Base-by-base conservation (phyloP, 345 rosid genomes). In the Turritis glabra region DNA sequence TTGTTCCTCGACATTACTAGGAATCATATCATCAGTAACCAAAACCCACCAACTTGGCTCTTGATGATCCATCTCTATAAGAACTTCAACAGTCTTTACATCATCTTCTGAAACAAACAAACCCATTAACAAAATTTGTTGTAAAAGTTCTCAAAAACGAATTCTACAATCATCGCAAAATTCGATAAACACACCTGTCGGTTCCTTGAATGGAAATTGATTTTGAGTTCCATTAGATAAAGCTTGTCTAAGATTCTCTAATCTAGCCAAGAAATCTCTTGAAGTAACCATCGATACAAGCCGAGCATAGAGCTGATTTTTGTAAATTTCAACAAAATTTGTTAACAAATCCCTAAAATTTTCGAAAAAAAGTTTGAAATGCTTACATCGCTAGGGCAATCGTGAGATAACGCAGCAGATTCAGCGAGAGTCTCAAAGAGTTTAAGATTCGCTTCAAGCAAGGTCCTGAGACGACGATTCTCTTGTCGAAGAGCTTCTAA, bases 21-120 rank as follows among this genome's bases (percentile, higher is more conserved):
- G 97, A 41, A 85, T 76, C 98, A 90, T 91, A 50, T 94, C 96
- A 70, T 91, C 93, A 2, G 92, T 86, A 40, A 94, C 98, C 88
- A 97, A 90, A 23, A 94, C 95, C 98, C 98, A 93, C 96, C 96
- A 86, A 75, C 98, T 91, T 22, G 97, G 98, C 41, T 91, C 89
- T 67, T 90, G 86, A 13, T 84, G 76, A 74, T 83, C 87, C 18
- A 86, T 81, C 29, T 88, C 90, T 33, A 94, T 78, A 38, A 89
- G 82, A 73, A 91, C 81, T 74, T 87, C 97, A 59, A 85, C 91
- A 17, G 85, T 84, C 52, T 80, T 78, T 71, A 86, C 54, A 84
- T 89, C 97, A 79, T 82, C 88, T 56, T 82, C 96, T 90, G 52
- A 29, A 47, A 17, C 64, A 64, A 51, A 67, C 48, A 27, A 52